phyloP scores from a whole-genome alignment of 2,329 filamentous ascomycete species.

The Trichophyton simii region DNA sequence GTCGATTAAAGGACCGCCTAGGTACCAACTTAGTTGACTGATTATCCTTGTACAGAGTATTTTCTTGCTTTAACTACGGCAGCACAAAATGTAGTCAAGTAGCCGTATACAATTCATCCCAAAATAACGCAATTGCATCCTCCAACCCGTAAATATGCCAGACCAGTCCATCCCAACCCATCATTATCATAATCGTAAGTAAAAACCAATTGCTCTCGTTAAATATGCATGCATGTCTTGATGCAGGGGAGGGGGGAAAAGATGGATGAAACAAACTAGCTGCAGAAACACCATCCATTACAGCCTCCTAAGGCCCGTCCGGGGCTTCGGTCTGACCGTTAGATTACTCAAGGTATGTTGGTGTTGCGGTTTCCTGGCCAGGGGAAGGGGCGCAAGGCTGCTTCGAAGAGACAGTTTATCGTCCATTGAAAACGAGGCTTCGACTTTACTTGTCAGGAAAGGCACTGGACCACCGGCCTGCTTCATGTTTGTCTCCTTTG shows the following conservation, averaged over 20 bases:
- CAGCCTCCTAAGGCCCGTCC: slow-evolving; percentile 8
- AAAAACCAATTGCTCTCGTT: neutral
- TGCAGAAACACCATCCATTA: neutral
- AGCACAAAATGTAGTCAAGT: too few relatives aligned
- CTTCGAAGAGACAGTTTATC: neutral
- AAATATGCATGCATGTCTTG: neutral
- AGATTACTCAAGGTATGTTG: neutral
- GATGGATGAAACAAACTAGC: neutral
- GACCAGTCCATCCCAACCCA: neutral
- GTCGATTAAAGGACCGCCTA: neutral
- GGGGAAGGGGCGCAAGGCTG: neutral
- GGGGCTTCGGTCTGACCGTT: slow-evolving; percentile 4
- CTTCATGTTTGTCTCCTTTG: neutral
- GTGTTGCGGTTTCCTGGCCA: neutral
- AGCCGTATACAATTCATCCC: neutral
- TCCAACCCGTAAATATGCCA: neutral
- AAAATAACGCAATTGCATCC: too few relatives aligned
- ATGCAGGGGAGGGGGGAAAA: neutral
- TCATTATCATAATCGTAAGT: neutral
- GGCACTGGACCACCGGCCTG: neutral
- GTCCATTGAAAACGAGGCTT: neutral
- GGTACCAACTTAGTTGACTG: too few relatives aligned
- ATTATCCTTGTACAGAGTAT: too few relatives aligned
- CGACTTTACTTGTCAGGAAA: neutral
- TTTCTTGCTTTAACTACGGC: too few relatives aligned